Evolutionary conservation across 1,139 yeast species (phyloP).

Genomic region (Zygosaccharomyces sapae): DNA sequence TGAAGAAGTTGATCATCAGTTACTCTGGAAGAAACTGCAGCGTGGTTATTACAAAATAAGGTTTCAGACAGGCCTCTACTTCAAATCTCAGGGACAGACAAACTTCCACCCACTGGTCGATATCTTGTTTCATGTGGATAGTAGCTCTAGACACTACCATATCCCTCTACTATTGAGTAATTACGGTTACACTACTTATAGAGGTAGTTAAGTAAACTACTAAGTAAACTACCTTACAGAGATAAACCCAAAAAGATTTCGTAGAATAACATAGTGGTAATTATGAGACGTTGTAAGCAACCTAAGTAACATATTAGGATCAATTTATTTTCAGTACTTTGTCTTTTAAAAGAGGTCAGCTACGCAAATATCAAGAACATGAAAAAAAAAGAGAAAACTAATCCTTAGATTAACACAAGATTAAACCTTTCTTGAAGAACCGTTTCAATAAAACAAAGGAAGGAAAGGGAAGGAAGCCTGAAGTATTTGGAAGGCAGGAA

Average conservation of each 20-base stretch:
- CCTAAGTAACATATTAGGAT: too few species aligned
- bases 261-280: not conserved
- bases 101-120: constrained; percentile 85
- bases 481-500: not conserved
- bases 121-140: constrained; percentile 59
- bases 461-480: constrained; percentile 3
- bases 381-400: too few species aligned
- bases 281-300: not conserved
- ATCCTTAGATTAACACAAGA: too few species aligned
- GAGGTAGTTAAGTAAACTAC: constrained; percentile 55
- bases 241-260: not conserved
- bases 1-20: constrained; percentile 22
- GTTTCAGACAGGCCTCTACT: constrained; percentile 69
- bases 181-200: constrained; percentile 81
- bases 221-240: not conserved
- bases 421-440: too few species aligned
- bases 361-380: too few species aligned
- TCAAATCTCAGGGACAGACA: constrained; percentile 35
- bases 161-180: constrained; percentile 78
- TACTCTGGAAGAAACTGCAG: constrained; percentile 43
- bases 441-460: not conserved
- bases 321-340: too few species aligned
- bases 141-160: constrained; percentile 69
- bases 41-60: constrained; percentile 71
- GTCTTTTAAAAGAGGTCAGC: too few species aligned